These are phyloP conservation scores for Amphibolis antarctica DNA, from an alignment of 106 monocot genomes.

Conservation along the genomic window DNA sequence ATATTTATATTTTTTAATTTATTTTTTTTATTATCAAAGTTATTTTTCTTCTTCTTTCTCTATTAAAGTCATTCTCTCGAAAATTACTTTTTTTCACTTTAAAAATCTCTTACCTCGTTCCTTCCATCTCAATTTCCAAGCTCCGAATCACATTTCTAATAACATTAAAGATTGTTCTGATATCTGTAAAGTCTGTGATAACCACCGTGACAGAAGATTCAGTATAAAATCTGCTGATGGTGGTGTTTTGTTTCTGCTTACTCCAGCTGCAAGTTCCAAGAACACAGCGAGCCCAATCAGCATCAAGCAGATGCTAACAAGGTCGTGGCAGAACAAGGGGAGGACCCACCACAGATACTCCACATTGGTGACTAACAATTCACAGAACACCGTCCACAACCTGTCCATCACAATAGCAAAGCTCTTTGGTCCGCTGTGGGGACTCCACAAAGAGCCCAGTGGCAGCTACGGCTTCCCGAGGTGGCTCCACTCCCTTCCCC, in stretches of 20 bases:
- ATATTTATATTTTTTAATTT: too few species aligned
- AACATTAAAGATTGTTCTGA: too few species aligned
- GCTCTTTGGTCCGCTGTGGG: conserved; percentile 27
- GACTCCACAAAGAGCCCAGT: conserved; percentile 11
- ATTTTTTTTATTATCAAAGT: too few species aligned
- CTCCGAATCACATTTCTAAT: too few species aligned
- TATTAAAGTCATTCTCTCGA: too few species aligned
- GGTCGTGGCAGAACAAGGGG: conserved; percentile 14
- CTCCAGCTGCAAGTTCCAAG: background rate
- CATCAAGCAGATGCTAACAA: conserved; percentile 15
- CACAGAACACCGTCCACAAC: conserved; percentile 9
- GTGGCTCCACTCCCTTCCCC: conserved; percentile 14
- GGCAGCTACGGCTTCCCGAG: conserved; percentile 10
- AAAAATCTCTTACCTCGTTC: too few species aligned
- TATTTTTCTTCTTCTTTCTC: too few species aligned
- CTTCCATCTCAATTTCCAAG: too few species aligned
- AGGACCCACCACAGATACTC: conserved; percentile 19
- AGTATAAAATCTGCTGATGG: background rate
- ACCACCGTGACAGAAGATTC: too few species aligned
- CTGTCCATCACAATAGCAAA: conserved; percentile 13
- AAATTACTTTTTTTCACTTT: too few species aligned
- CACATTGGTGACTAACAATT: conserved; percentile 17
- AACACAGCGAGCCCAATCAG: background rate
- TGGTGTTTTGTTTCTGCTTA: background rate
- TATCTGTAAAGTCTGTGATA: too few species aligned